These are phyloP conservation scores for Monosporascus ibericus DNA, from an alignment of 2,329 filamentous ascomycete species.

Conservation along the genomic window DNA sequence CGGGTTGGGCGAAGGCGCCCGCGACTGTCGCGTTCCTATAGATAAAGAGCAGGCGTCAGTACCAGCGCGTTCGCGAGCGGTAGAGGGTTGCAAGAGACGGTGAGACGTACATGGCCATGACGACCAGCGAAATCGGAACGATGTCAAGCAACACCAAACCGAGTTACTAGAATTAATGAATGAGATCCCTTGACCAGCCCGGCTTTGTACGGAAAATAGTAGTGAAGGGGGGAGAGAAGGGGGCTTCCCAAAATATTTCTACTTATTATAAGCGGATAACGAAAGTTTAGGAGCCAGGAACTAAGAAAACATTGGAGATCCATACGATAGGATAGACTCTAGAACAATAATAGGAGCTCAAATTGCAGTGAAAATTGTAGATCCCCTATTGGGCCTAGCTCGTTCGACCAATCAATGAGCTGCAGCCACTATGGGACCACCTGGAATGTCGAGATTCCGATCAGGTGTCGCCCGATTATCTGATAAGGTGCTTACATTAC, in stretches of 20 bases:
- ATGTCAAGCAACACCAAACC: not conserved
- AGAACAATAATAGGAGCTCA: not conserved
- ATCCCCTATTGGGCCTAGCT: not conserved
- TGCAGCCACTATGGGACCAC: constrained; percentile 25
- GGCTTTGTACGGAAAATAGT: not conserved
- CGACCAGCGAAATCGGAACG: constrained; percentile 1
- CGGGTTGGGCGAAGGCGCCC: constrained; percentile 39
- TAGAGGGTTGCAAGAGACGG: not conserved
- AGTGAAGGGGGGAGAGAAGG: not conserved
- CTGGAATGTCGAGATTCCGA: constrained; percentile 15
- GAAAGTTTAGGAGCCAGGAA: not conserved
- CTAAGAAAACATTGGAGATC: not conserved
- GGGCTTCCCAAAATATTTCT: not conserved
- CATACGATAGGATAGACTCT: not conserved
- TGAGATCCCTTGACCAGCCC: not conserved
- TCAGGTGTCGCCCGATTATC: not conserved
- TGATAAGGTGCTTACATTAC: too few species aligned
- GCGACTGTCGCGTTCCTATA: constrained; percentile 45
- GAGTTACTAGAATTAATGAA: not conserved
- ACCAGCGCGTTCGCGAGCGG: not conserved
- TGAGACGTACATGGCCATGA: constrained; percentile 24
- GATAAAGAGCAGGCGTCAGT: constrained; percentile 5
- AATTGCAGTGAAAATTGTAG: not conserved
- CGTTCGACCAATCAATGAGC: constrained; percentile 22
- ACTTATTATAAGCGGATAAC: not conserved